Conservation (phyloP, 208 protist genomes). For the Crithidia expoeki region DNA sequence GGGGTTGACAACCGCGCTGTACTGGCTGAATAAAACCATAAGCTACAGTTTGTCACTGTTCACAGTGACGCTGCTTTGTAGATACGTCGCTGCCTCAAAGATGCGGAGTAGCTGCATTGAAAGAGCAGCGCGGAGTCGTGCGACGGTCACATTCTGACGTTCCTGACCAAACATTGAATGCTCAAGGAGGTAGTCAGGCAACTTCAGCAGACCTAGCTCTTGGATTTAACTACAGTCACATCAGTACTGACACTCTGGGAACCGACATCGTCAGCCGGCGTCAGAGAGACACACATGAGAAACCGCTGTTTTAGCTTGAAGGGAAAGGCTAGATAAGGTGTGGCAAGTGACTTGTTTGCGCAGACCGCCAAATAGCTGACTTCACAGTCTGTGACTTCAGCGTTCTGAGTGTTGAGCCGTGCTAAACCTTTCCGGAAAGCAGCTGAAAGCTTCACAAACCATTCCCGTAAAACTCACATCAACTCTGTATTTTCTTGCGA, state of each 20-base stretch:
- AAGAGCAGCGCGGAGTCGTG: not conserved
- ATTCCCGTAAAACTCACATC: too few relatives aligned
- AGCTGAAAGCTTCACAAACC: too few relatives aligned
- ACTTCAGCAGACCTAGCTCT: not conserved
- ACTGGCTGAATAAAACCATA: too few relatives aligned
- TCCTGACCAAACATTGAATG: not conserved
- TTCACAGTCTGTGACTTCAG: not conserved
- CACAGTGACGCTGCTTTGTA: too few relatives aligned
- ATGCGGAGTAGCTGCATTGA: not conserved
- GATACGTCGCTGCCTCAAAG: not conserved
- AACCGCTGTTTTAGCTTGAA: not conserved
- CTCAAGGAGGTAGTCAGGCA: not conserved
- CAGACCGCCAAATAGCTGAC: not conserved
- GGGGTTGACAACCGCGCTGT: too few relatives aligned
- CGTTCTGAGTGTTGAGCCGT: not conserved
- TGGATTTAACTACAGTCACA: too few relatives aligned
- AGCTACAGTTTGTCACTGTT: too few relatives aligned
- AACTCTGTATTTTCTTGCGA: too few relatives aligned
- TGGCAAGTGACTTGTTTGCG: not conserved
- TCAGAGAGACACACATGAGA: not conserved
- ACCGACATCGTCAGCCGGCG: not conserved
- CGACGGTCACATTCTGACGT: too few relatives aligned
- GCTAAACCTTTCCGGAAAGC: not conserved
- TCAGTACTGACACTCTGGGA: too few relatives aligned
- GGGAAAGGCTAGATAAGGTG: not conserved